Evolutionary conservation across 23 red algal genomes (phyloP), one percentile per base, ranked within the genome.

Genomic region (Porphyridium purpureum): DNA sequence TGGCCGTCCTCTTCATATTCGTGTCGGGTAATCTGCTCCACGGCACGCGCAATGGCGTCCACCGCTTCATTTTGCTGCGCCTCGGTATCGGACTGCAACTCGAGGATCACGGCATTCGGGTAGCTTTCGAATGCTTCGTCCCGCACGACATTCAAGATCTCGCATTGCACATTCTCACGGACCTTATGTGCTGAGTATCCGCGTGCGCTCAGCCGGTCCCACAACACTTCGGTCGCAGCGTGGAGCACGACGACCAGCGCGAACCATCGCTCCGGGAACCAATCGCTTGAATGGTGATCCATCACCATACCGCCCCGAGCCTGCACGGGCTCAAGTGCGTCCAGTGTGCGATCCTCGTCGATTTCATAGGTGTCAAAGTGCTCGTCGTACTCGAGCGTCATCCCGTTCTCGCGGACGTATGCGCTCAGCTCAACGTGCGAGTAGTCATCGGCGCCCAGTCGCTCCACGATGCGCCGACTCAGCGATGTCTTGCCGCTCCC

Each of bases 261-360:
- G 21, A 86, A 48, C 81, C 81, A 86, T 36, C 81, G 61, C 49
- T 76, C 50, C 25, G 81, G 81, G 42, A 68, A 76, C 81, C 81
- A 86, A 19, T 86, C 81, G 31, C 70, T 68, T 17, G 54, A 64
- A 35, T 86, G 81, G 52, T 86, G 70, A 24, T 86, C 81, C 3
- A 86, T 34, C 24, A 86, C 52, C 1, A 75, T 33, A 0, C 62
- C 70, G 1, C 81, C 68, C n/a, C 34, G 28, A 4, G 33, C 35
- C 69, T 76, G 53, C 1, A 70, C 24, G 32, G 69, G 69, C 49
- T 86, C 81, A 14, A 86, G 30, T 24, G 47, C 60, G 35, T 86
- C 81, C 11, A 76, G 19, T 1, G 76, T 61, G n/a, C 54, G 69
- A 32, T 76, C 81, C 42, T 86, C 81, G 17, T 86, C 27, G 27